Base-by-base conservation (phyloP, 106 monocot genomes). In the Phalaenopsis aphrodite region DNA sequence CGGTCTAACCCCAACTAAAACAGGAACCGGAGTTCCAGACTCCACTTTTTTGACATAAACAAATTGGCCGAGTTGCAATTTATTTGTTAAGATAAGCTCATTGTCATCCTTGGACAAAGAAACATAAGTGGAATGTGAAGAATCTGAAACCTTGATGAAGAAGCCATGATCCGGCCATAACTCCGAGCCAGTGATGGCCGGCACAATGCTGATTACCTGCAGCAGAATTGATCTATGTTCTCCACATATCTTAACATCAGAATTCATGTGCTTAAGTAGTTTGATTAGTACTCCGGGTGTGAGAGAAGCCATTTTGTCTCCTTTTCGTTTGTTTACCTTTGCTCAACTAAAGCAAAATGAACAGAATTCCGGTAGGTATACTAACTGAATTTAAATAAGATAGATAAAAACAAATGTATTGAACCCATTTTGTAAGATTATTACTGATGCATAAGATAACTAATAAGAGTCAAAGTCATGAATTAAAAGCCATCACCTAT, bases 101-200 rank as follows among this genome's bases (percentile, higher is more conserved):
- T 89, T 89, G 75, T 94, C 97, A 55, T 92, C 92, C 79, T 89
- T 85, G 6, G 92, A 91, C 5, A 98, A 82, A 55, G 94, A 94
- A 68, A 94, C 92, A 80, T 94, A 98, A 0, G 97, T 94, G 8
- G 89, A 90, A 68, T 98, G 97, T 2, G 87, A 92, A 61, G 97
- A 98, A 80, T 94, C 97, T 0, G 97, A 98, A 23, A 98, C 90
- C 83, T 98, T 98, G 24, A 98, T 74, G 82, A 98, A 98, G 84
- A 94, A 98, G 41, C 97, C 96, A 71, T 90, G 90, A 71, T 94
- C 78, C 0, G 94, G 92, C 87, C 86, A 97, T 16, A 97, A 84
- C 78, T 94, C 97, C 6, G 90, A 89, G 18, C 96, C 96, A 24
- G 87, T 84, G 55, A 97, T 61, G 67, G 96, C 93, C 12, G 96